Conservation (phyloP, 768 basidiomycete genomes). For the Collybiopsis luxurians region DNA sequence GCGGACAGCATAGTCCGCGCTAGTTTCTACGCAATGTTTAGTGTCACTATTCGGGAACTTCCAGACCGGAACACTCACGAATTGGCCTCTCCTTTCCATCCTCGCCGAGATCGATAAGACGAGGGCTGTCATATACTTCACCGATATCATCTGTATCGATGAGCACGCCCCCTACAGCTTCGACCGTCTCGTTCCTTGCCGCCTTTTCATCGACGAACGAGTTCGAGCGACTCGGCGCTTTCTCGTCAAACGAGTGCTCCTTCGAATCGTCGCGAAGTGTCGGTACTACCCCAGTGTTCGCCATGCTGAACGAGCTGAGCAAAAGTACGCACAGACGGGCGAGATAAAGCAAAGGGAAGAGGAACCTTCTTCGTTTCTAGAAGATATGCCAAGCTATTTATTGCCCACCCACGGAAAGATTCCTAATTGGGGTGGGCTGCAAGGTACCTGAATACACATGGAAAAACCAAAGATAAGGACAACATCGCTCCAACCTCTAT, state of each 20-base stretch:
- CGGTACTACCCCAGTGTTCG: not conserved
- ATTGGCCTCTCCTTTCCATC: conserved; percentile 50
- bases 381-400: conserved; percentile 1
- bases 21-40: conserved; percentile 32
- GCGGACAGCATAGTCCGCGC: conserved; percentile 43
- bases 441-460: not conserved
- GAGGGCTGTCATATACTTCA: conserved; percentile 16
- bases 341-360: not conserved
- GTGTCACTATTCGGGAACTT: not conserved
- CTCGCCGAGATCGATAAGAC: conserved; percentile 39
- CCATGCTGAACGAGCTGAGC: not conserved
- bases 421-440: not conserved
- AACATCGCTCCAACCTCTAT: too few species aligned
- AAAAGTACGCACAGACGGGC: not conserved
- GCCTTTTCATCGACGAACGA: conserved; percentile 12
- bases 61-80: conserved; percentile 23
- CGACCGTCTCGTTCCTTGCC: not conserved
- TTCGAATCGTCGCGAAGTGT: conserved; percentile 5
- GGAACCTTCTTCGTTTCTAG: not conserved
- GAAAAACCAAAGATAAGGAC: too few species aligned
- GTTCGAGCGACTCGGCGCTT: conserved; percentile 3
- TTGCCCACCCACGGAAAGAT: not conserved
- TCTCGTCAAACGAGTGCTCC: conserved; percentile 8
- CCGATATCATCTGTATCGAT: conserved; percentile 13
- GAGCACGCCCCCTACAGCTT: not conserved